Conservation (phyloP, 805 yeast genomes). For the Candida tibetensis region DNA sequence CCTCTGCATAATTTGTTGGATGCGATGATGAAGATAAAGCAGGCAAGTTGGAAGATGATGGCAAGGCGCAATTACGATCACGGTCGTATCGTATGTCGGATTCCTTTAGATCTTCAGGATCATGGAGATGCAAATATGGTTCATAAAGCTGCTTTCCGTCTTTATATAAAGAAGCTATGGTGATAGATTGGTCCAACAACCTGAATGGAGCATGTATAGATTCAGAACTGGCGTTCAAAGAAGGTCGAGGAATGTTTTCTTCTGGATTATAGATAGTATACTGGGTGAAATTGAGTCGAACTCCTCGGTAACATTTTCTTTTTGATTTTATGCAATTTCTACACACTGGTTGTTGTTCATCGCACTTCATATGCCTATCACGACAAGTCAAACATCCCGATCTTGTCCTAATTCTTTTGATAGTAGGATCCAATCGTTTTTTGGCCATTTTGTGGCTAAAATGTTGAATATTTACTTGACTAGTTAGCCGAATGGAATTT, state of each 20-base stretch:
- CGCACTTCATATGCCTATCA: constrained; percentile 66
- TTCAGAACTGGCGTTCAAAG: background rate
- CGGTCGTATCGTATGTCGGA: constrained; percentile 30
- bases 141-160: constrained; percentile 31
- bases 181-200: constrained; percentile 43
- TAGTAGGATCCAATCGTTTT: constrained; percentile 20
- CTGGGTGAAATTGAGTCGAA: constrained; percentile 45
- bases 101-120: constrained; percentile 27
- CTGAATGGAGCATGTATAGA: constrained; percentile 10
- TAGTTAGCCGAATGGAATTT: no score
- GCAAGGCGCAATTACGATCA: constrained; percentile 16
- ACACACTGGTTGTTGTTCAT: constrained; percentile 61
- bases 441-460: constrained; percentile 22
- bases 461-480: no score
- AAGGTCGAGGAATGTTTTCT: constrained; percentile 3
- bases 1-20: no score
- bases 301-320: constrained; percentile 47
- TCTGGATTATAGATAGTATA: constrained; percentile 37
- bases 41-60: constrained; percentile 3
- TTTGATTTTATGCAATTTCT: constrained; percentile 52
- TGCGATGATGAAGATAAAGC: background rate
- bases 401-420: constrained; percentile 38
- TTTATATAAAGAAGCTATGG: constrained; percentile 39
- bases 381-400: constrained; percentile 63
- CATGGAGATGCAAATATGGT: constrained; percentile 32